phyloP scores from a whole-genome alignment of 129 eudicot species.

The carrot (Daucus carota) region DH1_v3.0 NC_030382.2:33086501-33087000 shows the following conservation, averaged over 20 bases:
- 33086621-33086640: slow-evolving; percentile 59
- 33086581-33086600: slow-evolving; percentile 67
- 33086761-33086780: slow-evolving; percentile 50
- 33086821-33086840: slow-evolving; percentile 57
- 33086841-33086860: slow-evolving; percentile 39
- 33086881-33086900: slow-evolving; percentile 47
- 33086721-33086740: slow-evolving; percentile 27
- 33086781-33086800: slow-evolving; percentile 45
- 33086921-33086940: slow-evolving; percentile 30
- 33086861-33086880: slow-evolving; percentile 36
- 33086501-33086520: slow-evolving; percentile 51
- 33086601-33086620: slow-evolving; percentile 70
- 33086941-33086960: slow-evolving; percentile 27
- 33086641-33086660: slow-evolving; percentile 63
- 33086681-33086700: slow-evolving; percentile 42
- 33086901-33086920: slow-evolving; percentile 38
- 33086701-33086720: slow-evolving; percentile 7
- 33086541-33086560: slow-evolving; percentile 48
- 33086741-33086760: slow-evolving; percentile 46
- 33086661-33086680: slow-evolving; percentile 46
- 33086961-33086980: slow-evolving; percentile 31
- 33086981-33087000: slow-evolving; percentile 31
- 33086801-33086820: slow-evolving; percentile 51
- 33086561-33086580: slow-evolving; percentile 45
- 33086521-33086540: slow-evolving; percentile 60